Percentiles rank a stretch among this genome's conserved stretches.
Evolutionary conservation across 192 early-diverging fungal species (phyloP).

Genomic region (Coemansia sp.): DNA sequence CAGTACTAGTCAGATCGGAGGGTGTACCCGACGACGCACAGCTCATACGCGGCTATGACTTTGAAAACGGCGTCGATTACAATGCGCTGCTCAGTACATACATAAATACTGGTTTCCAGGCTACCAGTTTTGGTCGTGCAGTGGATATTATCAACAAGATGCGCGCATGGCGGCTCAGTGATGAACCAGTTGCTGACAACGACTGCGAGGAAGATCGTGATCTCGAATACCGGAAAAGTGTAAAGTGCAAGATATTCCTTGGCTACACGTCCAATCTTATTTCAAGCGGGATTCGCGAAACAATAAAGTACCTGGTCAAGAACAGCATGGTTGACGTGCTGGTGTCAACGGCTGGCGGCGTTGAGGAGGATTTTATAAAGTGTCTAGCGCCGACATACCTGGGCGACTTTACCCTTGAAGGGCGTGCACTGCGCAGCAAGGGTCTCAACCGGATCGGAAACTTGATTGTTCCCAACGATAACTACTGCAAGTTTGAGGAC

Average conservation of each 20-base stretch:
- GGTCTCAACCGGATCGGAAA: slow-evolving; percentile 98
- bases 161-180: slow-evolving; percentile 82
- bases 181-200: slow-evolving; percentile 69
- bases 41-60: slow-evolving; percentile 85
- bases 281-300: slow-evolving; percentile 90
- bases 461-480: slow-evolving; percentile 95
- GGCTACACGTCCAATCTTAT: slow-evolving; percentile 98
- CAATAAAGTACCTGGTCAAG: slow-evolving; percentile 86
- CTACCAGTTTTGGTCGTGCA: slow-evolving; percentile 81
- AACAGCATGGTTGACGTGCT: slow-evolving; percentile 86
- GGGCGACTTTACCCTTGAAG: slow-evolving; percentile 75
- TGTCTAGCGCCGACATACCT: slow-evolving; percentile 88
- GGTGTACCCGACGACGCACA: slow-evolving; percentile 64
- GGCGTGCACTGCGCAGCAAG: slow-evolving; percentile 76
- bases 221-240: slow-evolving; percentile 59
- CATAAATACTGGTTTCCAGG: slow-evolving; percentile 88
- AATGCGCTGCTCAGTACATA: slow-evolving; percentile 70
- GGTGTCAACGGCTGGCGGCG: slow-evolving; percentile 90
- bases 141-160: slow-evolving; percentile 92
- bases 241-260: slow-evolving; percentile 96
- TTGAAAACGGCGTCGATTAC: slow-evolving; percentile 83
- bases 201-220: slow-evolving; percentile 65
- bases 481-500: slow-evolving; percentile 99
- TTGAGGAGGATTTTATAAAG: slow-evolving; percentile 99
- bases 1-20: slow-evolving; percentile 70